Evolutionary conservation across 2,329 filamentous ascomycete genomes (phyloP).

Genomic region (Ascosphaera apis): DNA sequence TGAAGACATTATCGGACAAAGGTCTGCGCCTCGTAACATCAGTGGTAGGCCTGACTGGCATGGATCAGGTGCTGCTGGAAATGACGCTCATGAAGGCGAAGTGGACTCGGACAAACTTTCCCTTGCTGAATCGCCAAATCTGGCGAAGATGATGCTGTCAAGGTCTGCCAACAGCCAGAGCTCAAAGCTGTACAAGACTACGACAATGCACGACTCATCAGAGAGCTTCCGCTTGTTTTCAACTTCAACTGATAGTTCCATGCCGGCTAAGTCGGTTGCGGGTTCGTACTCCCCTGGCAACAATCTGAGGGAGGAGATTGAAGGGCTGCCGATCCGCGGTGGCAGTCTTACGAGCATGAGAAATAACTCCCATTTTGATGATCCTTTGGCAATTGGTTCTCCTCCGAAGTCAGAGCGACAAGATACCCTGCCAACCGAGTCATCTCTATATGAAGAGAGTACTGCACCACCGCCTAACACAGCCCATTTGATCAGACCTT

Average conservation of each 20-base stretch:
- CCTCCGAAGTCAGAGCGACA: conserved; percentile 5
- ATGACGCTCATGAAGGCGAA: too few relatives aligned
- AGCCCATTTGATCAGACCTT: too few relatives aligned
- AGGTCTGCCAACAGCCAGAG: conserved; percentile 15
- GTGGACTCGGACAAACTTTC: conserved; percentile 28
- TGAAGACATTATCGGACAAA: conserved; percentile 9
- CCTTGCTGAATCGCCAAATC: conserved; percentile 21
- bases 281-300: conserved; percentile 23
- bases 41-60: conserved; percentile 17
- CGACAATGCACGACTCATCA: conserved; percentile 33
- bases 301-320: conserved; percentile 8
- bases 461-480: too few relatives aligned
- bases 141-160: conserved; percentile 11
- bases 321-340: too few relatives aligned
- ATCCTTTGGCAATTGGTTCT: conserved; percentile 5
- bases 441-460: too few relatives aligned
- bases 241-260: conserved; percentile 34
- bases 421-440: too few relatives aligned
- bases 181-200: too few relatives aligned
- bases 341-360: too few relatives aligned
- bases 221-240: conserved; percentile 43
- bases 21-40: conserved; percentile 20
- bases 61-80: too few relatives aligned
- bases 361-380: too few relatives aligned
- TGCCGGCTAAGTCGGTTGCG: conserved; percentile 27